Percentiles rank a stretch among this genome's conserved stretches.
Conservation (phyloP, 768 basidiomycete species). For the Leccinum truebloodii region DNA sequence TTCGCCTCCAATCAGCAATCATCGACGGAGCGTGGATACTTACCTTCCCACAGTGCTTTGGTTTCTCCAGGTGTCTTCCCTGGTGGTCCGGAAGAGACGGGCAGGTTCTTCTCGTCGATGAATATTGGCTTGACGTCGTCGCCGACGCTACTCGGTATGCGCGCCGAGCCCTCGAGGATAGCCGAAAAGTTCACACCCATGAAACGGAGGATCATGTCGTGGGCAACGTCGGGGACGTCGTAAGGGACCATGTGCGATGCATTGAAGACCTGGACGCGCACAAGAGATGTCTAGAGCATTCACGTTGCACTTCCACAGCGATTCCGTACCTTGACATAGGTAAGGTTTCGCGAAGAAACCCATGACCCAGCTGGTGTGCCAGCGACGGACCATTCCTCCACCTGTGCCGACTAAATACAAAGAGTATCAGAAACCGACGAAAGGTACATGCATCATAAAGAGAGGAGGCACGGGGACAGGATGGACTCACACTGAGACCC, state of each 20-base stretch:
- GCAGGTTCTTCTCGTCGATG: constrained; percentile 43
- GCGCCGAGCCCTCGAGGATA: constrained; percentile 77
- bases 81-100: constrained; percentile 35
- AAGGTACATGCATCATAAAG: not conserved
- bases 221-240: constrained; percentile 83
- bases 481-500: constrained; percentile 74
- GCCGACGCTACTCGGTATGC: constrained; percentile 81
- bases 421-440: constrained; percentile 3
- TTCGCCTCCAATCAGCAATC: constrained; percentile 1
- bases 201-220: constrained; percentile 99
- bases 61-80: constrained; percentile 74
- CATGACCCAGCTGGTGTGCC: constrained; percentile 84
- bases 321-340: constrained; percentile 77
- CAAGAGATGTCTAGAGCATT: not conserved
- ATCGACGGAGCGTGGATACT: constrained; percentile 14
- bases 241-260: constrained; percentile 96
- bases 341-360: constrained; percentile 86
- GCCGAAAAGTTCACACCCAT: constrained; percentile 88
- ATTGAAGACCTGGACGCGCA: constrained; percentile 66
- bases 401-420: constrained; percentile 55
- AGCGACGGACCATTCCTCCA: constrained; percentile 75
- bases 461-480: not conserved
- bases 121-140: constrained; percentile 66
- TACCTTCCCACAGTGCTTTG: constrained; percentile 91
- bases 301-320: not conserved